These are phyloP conservation scores for Nepenthes gracilis DNA, from an alignment of 148 eudicot genomes.

Conservation along the genomic window DNA sequence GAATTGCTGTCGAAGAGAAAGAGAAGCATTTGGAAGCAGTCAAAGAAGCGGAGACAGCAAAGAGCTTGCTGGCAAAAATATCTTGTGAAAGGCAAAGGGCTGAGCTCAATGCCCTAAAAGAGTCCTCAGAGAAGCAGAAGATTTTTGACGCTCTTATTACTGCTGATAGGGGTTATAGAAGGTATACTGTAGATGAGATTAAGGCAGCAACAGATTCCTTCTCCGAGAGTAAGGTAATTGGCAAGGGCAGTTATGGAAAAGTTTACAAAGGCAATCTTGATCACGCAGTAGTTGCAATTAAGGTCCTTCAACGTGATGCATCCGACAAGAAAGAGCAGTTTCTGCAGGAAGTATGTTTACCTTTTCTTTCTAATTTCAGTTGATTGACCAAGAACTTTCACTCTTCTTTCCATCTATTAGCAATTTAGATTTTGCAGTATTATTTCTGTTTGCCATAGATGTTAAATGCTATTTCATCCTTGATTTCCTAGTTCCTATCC, in stretches of 20 bases:
- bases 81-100: conserved; percentile 53
- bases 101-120: conserved; percentile 41
- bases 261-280: conserved; percentile 68
- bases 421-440: too few species aligned
- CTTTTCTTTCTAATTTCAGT: not conserved
- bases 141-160: conserved; percentile 43
- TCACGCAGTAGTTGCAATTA: conserved; percentile 68
- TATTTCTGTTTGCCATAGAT: too few species aligned
- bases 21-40: conserved; percentile 46
- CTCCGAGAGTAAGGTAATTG: conserved; percentile 50
- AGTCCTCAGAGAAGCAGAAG: conserved; percentile 44
- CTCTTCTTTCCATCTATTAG: not conserved
- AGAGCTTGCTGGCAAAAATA: conserved; percentile 39
- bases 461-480: too few species aligned
- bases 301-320: conserved; percentile 57
- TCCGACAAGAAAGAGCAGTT: conserved; percentile 64
- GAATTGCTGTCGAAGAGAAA: conserved; percentile 51
- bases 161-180: conserved; percentile 45
- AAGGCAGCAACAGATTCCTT: conserved; percentile 44
- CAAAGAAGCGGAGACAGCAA: conserved; percentile 51
- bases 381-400: not conserved
- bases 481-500: too few species aligned
- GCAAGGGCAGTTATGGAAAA: conserved; percentile 77
- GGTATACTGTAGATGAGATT: conserved; percentile 48
- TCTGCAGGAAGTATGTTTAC: conserved; percentile 43